Percentiles rank a stretch among this genome's conserved stretches.
phyloP scores from a whole-genome alignment of 1,284 basidiomycete species.

The Trichosporon sp. region DNA sequence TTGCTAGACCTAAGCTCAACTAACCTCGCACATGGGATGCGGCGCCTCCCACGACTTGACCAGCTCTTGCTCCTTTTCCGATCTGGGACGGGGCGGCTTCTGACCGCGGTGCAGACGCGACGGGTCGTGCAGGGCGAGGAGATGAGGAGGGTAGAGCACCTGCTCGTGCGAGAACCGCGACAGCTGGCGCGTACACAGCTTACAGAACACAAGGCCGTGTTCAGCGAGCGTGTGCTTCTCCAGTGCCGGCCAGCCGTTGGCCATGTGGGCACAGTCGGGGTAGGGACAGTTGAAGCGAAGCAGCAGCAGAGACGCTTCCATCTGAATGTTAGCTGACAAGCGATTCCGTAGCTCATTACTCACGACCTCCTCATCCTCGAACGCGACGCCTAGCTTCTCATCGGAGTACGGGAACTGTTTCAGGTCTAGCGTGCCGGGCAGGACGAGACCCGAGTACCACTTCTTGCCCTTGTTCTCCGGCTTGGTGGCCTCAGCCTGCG shows the following conservation, averaged over 20 bases:
- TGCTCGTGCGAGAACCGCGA: constrained; percentile 98
- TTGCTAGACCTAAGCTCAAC: constrained; percentile 26
- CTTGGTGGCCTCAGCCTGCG: constrained; percentile 37
- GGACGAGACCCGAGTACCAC: constrained; percentile 39
- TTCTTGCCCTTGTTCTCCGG: constrained; percentile 36
- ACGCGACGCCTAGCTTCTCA: constrained; percentile 70
- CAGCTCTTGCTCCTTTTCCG: constrained; percentile 42
- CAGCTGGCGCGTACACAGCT: constrained; percentile 82
- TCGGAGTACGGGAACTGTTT: constrained; percentile 60
- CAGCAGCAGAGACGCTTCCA: constrained; percentile 88
- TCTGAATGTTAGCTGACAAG: constrained; percentile 47
- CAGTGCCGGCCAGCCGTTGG: constrained; percentile 81
- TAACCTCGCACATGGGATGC: constrained; percentile 52
- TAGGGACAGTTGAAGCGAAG: constrained; percentile 84
- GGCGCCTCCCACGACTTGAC: constrained; percentile 46
- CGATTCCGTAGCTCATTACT: constrained; percentile 12
- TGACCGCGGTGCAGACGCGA: constrained; percentile 58
- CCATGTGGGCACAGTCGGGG: constrained; percentile 73
- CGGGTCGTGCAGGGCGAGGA: constrained; percentile 73
- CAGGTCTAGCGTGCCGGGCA: constrained; percentile 44
- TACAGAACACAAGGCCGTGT: constrained; percentile 78
- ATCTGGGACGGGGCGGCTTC: constrained; percentile 38
- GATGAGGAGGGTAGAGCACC: constrained; percentile 66
- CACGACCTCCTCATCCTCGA: constrained; percentile 80
- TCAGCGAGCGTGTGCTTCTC: constrained; percentile 56